These are phyloP conservation scores for Penicillium freii DNA, from an alignment of 2,329 filamentous ascomycete species.

Conservation along the genomic window DNA sequence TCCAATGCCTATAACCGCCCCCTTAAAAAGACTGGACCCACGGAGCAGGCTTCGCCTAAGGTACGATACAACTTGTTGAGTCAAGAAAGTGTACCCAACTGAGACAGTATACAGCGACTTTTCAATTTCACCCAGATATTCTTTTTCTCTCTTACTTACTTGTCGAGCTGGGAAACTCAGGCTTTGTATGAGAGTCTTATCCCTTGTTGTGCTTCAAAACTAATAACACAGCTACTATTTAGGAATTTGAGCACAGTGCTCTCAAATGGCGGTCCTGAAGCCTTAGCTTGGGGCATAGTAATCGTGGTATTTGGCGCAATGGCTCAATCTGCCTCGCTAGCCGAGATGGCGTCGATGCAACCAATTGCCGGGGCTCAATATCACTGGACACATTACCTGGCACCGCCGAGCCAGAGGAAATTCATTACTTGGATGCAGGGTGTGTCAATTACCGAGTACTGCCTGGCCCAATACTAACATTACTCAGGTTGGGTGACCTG, in stretches of 20 bases:
- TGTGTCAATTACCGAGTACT: conserved; percentile 13
- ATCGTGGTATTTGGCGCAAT: conserved; percentile 27
- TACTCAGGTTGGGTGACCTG: conserved; percentile 43
- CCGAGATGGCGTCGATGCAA: conserved; percentile 43
- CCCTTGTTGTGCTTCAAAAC: not conserved
- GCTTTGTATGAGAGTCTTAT: conserved; percentile 4
- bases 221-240: not conserved
- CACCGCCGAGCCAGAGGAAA: conserved; percentile 27
- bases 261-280: conserved; percentile 26
- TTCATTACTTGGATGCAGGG: conserved; percentile 37
- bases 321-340: conserved; percentile 32
- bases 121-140: conserved; percentile 16
- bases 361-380: conserved; percentile 46
- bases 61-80: not conserved
- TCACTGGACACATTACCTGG: conserved; percentile 42
- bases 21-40: not conserved
- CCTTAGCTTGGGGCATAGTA: conserved; percentile 27
- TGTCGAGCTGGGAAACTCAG: conserved; percentile 15
- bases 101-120: conserved; percentile 6
- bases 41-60: conserved; percentile 1
- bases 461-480: not conserved
- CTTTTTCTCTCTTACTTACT: conserved; percentile 13
- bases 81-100: not conserved
- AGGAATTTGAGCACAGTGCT: conserved; percentile 11
- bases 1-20: not conserved